These are phyloP conservation scores for Tricholoma flavovirens DNA, from an alignment of 768 basidiomycete species.

Conservation along the genomic window DNA sequence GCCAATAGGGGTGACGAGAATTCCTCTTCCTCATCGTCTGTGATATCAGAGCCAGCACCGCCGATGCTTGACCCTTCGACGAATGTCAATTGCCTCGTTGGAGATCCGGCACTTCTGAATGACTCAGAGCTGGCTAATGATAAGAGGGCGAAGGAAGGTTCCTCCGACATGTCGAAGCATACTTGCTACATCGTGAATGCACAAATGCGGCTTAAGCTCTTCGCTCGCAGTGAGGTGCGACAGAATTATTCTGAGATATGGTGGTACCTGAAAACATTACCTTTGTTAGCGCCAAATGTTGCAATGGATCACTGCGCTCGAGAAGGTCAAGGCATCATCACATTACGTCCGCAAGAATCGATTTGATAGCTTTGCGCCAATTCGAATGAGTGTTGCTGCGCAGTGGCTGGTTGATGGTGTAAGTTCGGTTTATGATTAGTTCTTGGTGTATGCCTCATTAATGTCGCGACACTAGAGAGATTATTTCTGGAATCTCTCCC, in stretches of 20 bases:
- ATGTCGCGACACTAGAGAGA: conserved; percentile 58
- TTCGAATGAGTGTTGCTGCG: conserved; percentile 86
- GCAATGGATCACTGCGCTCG: conserved; percentile 92
- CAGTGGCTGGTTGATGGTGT: conserved; percentile 99
- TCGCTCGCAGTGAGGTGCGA: conserved; percentile 79
- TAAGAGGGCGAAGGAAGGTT: conserved; percentile 41
- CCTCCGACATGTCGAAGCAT: conserved; percentile 77
- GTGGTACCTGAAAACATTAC: conserved; percentile 4
- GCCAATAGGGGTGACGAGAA: conserved; percentile 16
- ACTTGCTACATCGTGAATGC: conserved; percentile 93
- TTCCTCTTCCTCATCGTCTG: conserved; percentile 28
- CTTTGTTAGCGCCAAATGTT: conserved; percentile 79
- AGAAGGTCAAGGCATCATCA: conserved; percentile 71
- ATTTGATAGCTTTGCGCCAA: conserved; percentile 93
- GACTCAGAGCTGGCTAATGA: conserved; percentile 29
- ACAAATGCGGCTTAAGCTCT: conserved; percentile 82
- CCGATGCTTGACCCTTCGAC: conserved; percentile 81
- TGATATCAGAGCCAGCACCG: conserved; percentile 35
- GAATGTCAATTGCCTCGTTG: conserved; percentile 52
- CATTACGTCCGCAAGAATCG: conserved; percentile 76
- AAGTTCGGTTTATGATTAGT: conserved; percentile 25
- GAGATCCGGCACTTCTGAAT: conserved; percentile 16
- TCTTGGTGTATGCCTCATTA: neutral
- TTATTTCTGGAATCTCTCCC: conserved; percentile 96
- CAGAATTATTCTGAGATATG: neutral